Base-by-base conservation (phyloP, 371 early-diverging fungal genomes). In the Rozella allomycis region DNA sequence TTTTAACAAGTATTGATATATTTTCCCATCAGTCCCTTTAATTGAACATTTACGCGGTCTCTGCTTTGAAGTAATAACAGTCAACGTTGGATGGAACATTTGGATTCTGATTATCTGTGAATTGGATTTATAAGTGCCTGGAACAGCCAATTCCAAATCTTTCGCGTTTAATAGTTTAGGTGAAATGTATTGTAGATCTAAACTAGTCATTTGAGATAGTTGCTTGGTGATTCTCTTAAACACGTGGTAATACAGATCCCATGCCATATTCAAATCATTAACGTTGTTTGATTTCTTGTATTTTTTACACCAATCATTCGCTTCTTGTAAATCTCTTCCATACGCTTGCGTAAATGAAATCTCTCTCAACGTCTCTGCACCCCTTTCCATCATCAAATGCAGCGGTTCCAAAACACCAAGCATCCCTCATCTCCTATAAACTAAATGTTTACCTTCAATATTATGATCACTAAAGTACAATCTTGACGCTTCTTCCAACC, bases 301-400 rank as follows among this genome's bases (percentile, higher is more conserved):
- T 32, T 77, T 75, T 30, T 58, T 52, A 46, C 84, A 78, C 74
- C 79, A 78, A 27, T 84, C 86, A 36, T 75, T 64, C 0, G 96
- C 96, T 31, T 88, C 87, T 33, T 74, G 72, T 26, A 94, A 47
- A 37, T 90, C 87, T 14, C 85, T 67, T 7, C 88, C 91, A 47
- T 78, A 91, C 12, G 76, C 74, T 47, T 91, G 86, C 31, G 77
- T 72, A 68, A 94, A 94, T 0, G 82, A 74, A 20, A 79, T 72
- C 55, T 94, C 96, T 12, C 81, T 75, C 39, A 82, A 46, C 0
- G 96, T 91, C 46, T 91, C 88, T 1, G 90, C 86, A 5, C 84
- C 86, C 27, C 74, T 58, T 38, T 83, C 78, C 8, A 86, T 47
- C 71, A 83, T 77, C 45, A 73, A 70, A 48, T 94, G 88, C 37